Conservation (phyloP, 2,329 filamentous ascomycete species). For the Phyllosticta ampelicida region DNA sequence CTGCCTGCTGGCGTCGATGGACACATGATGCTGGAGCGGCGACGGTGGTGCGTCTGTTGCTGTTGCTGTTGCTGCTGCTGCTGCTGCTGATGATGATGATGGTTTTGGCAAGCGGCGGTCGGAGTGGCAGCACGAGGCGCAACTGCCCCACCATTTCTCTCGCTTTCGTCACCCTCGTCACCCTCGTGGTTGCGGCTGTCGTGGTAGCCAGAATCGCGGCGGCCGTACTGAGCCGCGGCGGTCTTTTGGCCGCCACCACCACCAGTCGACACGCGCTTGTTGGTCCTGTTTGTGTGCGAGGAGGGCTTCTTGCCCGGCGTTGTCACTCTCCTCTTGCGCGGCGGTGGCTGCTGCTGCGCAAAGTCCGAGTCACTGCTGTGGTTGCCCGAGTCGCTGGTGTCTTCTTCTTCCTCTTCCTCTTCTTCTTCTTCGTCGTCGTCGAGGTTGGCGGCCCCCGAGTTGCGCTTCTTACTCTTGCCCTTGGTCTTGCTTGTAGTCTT, state of each 20-base stretch:
- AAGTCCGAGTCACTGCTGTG: neutral
- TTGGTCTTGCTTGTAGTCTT: neutral
- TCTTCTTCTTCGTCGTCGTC: no score
- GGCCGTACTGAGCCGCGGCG: no score
- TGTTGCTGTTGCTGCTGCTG: neutral
- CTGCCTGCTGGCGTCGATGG: neutral
- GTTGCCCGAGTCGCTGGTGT: neutral
- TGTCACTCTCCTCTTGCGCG: neutral
- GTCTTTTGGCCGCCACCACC: no score
- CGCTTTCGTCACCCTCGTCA: no score
- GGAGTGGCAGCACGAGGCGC: no score
- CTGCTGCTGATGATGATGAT: neutral
- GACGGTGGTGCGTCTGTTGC: neutral
- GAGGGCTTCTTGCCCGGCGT: neutral
- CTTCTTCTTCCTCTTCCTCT: no score
- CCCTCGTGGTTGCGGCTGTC: no score
- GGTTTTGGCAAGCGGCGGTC: neutral
- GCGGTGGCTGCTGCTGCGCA: neutral
- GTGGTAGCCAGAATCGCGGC: no score
- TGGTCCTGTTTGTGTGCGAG: no score
- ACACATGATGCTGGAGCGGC: neutral
- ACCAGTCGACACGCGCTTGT: no score
- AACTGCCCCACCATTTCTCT: no score
- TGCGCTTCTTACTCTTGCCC: neutral
- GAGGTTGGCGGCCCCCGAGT: neutral